Percentiles rank a stretch among this genome's conserved stretches.
Conservation (phyloP, 768 basidiomycete species). For the Strobilomyces dryophilus region DNA sequence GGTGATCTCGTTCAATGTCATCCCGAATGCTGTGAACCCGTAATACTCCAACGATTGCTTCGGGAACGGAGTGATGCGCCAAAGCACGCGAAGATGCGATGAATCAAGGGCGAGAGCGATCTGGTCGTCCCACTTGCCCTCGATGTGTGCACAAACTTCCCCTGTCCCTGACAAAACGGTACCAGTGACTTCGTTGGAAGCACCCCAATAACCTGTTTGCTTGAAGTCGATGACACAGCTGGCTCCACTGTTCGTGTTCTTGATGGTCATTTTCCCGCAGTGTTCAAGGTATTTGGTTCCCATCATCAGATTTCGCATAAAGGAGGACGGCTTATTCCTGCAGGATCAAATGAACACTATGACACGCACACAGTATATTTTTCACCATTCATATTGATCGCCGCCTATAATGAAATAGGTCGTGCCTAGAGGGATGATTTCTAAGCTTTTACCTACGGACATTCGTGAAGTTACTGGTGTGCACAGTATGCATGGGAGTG, state of each 20-base stretch:
- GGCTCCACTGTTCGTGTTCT: conserved; percentile 51
- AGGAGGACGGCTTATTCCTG: conserved; percentile 86
- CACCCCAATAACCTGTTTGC: conserved; percentile 79
- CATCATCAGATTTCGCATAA: conserved; percentile 86
- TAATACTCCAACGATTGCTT: conserved; percentile 69
- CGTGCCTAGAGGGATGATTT: conserved; percentile 76
- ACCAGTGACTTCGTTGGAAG: conserved; percentile 70
- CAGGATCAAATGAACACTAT: background rate
- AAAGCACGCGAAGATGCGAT: conserved; percentile 69
- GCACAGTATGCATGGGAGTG: conserved; percentile 8
- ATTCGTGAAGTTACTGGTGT: conserved; percentile 17
- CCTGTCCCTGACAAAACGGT: conserved; percentile 51
- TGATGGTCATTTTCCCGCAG: conserved; percentile 71
- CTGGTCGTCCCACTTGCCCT: conserved; percentile 89
- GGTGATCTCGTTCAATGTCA: conserved; percentile 79
- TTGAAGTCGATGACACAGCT: conserved; percentile 81
- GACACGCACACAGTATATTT: background rate
- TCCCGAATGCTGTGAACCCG: conserved; percentile 77
- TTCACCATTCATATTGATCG: conserved; percentile 71
- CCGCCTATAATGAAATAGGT: conserved; percentile 63
- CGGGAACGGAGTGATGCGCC: conserved; percentile 73
- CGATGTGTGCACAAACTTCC: conserved; percentile 55
- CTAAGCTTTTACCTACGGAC: conserved; percentile 75
- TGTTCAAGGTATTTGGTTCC: conserved; percentile 91
- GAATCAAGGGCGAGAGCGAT: conserved; percentile 65